A percentile compares a stretch with the other conserved stretches of the same genome.
Evolutionary conservation across 345 rosid species (phyloP).

Genomic region (Sapria himalayana): DNA sequence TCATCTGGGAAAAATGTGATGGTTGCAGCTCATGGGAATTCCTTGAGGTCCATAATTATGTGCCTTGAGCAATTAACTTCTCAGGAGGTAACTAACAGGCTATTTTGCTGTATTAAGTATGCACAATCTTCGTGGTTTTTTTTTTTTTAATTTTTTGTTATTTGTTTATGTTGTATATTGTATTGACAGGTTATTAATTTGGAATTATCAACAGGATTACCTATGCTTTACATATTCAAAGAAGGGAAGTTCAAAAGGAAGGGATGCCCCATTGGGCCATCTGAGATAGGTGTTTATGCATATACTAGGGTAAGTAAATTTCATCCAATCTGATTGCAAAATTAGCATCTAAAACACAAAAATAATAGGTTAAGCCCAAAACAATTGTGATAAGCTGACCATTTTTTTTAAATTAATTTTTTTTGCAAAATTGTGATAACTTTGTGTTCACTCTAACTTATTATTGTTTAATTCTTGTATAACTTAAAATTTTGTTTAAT

Average conservation of each 20-base stretch:
- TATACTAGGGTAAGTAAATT: conserved; percentile 49
- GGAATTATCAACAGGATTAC: conserved; percentile 82
- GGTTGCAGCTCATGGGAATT: conserved; percentile 97
- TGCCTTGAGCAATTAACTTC: conserved; percentile 88
- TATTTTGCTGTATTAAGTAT: neutral
- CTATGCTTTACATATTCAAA: conserved; percentile 82
- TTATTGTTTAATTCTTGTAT: no score
- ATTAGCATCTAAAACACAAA: no score
- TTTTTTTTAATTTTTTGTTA: neutral
- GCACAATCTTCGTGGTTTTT: neutral
- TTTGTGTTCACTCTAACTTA: no score
- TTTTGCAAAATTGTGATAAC: no score
- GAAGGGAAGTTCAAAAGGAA: conserved; percentile 72
- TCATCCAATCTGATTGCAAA: neutral
- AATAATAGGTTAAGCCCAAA: no score
- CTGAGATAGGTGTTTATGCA: conserved; percentile 92
- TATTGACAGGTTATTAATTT: conserved; percentile 45
- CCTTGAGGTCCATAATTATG: conserved; percentile 86
- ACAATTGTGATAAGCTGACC: no score
- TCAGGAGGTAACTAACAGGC: conserved; percentile 62
- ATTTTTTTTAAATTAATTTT: no score
- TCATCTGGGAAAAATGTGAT: conserved; percentile 57
- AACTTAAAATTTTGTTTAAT: no score
- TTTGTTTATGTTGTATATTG: neutral
- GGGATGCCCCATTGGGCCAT: conserved; percentile 76